These are phyloP conservation scores for Tolypocladium album DNA, from an alignment of 2,329 filamentous ascomycete genomes.

Conservation along the genomic window DNA sequence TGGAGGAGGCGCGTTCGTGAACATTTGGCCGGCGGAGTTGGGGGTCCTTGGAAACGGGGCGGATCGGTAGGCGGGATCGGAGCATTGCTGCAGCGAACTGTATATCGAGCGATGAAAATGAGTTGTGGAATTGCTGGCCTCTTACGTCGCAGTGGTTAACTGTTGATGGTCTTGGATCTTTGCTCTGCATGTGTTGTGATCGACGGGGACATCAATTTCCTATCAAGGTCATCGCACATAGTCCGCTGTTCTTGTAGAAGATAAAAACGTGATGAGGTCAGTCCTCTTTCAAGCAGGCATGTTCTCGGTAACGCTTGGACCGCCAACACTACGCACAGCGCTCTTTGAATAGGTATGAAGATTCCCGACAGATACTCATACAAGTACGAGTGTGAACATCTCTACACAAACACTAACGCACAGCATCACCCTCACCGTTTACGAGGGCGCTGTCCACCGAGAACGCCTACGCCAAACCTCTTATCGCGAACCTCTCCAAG, in stretches of 20 bases:
- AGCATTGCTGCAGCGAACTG: background rate
- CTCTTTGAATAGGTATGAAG: no score
- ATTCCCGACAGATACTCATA: no score
- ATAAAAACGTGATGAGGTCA: no score
- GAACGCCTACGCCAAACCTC: no score
- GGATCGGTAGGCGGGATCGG: background rate
- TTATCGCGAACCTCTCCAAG: background rate
- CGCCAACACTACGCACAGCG: no score
- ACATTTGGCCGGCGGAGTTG: background rate
- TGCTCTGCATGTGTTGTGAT: background rate
- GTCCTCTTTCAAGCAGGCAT: no score
- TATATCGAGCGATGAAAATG: background rate
- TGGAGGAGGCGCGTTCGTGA: slow-evolving; percentile 52
- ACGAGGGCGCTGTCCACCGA: no score
- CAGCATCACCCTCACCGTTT: background rate
- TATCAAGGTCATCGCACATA: no score
- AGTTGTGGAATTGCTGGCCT: background rate
- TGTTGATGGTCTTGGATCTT: background rate
- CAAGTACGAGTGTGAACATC: no score
- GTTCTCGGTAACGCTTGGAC: no score
- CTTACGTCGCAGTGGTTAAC: background rate
- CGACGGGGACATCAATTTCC: background rate
- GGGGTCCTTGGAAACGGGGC: background rate
- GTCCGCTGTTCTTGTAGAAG: no score
- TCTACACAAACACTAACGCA: background rate